Evolutionary conservation across 495 filamentous ascomycete species (phyloP), one percentile per base, ranked within the genome.

Genomic region (Penicillium canariense): DNA sequence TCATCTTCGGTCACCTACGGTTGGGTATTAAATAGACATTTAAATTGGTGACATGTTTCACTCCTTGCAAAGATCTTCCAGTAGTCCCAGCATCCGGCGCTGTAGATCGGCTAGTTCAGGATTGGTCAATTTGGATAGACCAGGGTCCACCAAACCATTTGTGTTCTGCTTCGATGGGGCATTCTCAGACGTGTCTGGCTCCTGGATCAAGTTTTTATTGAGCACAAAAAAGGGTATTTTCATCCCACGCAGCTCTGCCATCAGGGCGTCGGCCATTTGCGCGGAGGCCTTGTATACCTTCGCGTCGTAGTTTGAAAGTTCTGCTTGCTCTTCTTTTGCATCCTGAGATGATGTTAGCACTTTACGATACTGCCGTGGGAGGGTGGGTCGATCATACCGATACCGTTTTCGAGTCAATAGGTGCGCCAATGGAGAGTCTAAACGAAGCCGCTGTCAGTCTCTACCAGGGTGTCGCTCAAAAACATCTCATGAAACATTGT

Each of bases 191-290:
- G 39, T 26, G 7, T 49, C 11, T 40, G 55, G 17, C 14, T 53
- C 50, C 17, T 55, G 32, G 10, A 85, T 67, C 30, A 85, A 58
- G 11, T 70, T 66, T 23, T 61, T 56, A 36, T 68, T 71, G 9
- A 78, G 71, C 32, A 74, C 77, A 63, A 89, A 90, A 62, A 89
- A 89, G 0, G 87, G 87, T 30, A 89, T 81, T 4, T 79, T 78
- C 49, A 87, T 61, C 7, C 59, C 71, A 31, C 76, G 74, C 22
- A 90, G 65, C 60, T 86, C 84, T 11, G 64, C 52, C 7, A 64
- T 68, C 63, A 85, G 80, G 5, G 81, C 78, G 8, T 74, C 68
- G 1, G 78, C 76, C 85, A 90, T 87, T 20, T 83, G 69, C 15
- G 56, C 65, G 31, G 77, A 79, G 17, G 85, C 85, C 36, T 63